phyloP scores from a whole-genome alignment of 345 rosid genomes.

The Euclidium syriacum region DNA sequence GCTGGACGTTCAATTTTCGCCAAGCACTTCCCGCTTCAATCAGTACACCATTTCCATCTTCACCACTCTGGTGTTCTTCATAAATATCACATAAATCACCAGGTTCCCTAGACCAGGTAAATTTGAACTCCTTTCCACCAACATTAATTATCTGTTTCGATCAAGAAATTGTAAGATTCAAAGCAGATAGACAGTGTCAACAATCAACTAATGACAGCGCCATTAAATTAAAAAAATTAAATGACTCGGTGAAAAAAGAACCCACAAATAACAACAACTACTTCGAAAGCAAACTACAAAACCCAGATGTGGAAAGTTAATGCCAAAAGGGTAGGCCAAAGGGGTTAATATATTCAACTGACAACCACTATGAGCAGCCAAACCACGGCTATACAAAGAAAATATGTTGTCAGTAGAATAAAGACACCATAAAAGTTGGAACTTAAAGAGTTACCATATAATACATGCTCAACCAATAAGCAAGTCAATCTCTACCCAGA shows the following conservation, averaged over 20 bases:
- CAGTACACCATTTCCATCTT: constrained; percentile 78
- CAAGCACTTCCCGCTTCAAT: constrained; percentile 95
- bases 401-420: not conserved
- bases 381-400: not conserved
- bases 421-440: constrained; percentile 6
- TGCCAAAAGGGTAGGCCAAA: not conserved
- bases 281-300: not conserved
- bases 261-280: not conserved
- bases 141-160: constrained; percentile 66
- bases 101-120: constrained; percentile 83
- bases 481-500: constrained; percentile 7
- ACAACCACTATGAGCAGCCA: not conserved
- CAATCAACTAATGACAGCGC: not conserved
- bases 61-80: constrained; percentile 72
- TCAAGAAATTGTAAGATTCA: not conserved
- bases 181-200: constrained; percentile 4
- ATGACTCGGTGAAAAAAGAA: not conserved
- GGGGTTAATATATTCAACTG: not conserved
- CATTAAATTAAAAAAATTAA: not conserved
- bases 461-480: constrained; percentile 13
- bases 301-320: not conserved
- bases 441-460: not conserved
- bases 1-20: constrained; percentile 87
- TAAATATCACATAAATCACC: constrained; percentile 89
- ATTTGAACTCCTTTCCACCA: constrained; percentile 89